These are phyloP conservation scores for Naganishia liquefaciens DNA, from an alignment of 1,284 basidiomycete species.

Conservation along the genomic window DNA sequence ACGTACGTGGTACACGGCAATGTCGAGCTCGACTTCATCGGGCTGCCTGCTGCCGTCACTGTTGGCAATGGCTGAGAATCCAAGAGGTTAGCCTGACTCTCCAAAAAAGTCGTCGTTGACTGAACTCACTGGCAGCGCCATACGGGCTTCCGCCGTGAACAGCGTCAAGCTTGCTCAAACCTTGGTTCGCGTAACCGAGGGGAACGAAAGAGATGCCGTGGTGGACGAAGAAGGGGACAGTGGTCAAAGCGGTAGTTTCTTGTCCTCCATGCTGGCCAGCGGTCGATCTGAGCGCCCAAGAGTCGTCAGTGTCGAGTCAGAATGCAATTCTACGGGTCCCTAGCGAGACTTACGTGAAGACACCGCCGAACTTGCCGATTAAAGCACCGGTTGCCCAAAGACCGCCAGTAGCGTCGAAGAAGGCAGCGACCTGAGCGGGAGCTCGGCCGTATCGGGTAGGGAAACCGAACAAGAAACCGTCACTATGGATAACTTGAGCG, in stretches of 20 bases:
- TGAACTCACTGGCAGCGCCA: constrained; percentile 61
- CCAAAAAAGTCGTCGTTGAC: not conserved
- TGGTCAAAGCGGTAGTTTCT: constrained; percentile 62
- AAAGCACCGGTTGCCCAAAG: constrained; percentile 71
- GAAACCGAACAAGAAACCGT: constrained; percentile 64
- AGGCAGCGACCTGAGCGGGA: constrained; percentile 57
- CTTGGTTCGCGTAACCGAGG: constrained; percentile 67
- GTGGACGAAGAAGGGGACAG: constrained; percentile 73
- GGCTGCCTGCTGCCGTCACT: constrained; percentile 67
- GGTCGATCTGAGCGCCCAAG: constrained; percentile 43
- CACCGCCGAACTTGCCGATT: constrained; percentile 72
- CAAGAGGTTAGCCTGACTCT: not conserved
- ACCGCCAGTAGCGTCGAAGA: constrained; percentile 72
- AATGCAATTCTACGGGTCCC: not conserved
- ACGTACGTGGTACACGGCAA: constrained; percentile 65
- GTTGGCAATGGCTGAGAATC: constrained; percentile 61
- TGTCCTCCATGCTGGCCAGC: constrained; percentile 54
- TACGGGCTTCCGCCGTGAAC: constrained; percentile 68
- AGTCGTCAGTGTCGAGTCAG: constrained; percentile 11
- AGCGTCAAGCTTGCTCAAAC: constrained; percentile 64
- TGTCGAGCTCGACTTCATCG: constrained; percentile 63
- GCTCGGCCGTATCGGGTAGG: constrained; percentile 66
- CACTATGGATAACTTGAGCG: constrained; percentile 35
- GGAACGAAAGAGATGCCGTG: constrained; percentile 77
- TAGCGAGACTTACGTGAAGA: constrained; percentile 59